Base-by-base conservation (phyloP, 805 yeast genomes). In the Sungouiozyma intestinalis region DNA sequence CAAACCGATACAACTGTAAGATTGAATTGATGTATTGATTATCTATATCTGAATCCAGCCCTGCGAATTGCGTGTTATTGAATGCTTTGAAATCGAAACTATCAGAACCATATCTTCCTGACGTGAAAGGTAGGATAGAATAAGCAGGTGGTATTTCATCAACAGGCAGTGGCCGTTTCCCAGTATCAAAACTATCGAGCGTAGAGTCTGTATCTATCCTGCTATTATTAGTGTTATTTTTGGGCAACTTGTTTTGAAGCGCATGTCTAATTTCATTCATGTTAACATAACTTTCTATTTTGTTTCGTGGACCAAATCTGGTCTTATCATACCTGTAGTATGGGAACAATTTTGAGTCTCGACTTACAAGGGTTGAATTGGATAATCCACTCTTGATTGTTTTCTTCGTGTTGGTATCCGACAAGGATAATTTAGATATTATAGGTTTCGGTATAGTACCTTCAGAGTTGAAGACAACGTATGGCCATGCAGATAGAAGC, bases 61-160 rank as follows among this genome's bases (percentile, higher is more conserved):
- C 97, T 2, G 97, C 76, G 42, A 68, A 80, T 1, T 55, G 47
- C 0, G 97, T 83, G 33, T 70, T 69, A 57, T 90, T 90, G 66
- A 82, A 90, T 52, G 79, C 81, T 41, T 75, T 79, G 58, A 92
- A 90, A 64, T 90, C 96, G 63, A 92, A 92, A 60, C 87, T 96
- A 51, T 82, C 86, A 24, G 92, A 87, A 20, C 98, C 98, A 61
- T 86, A 90, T 52, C 76, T 80, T 43, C 94, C 83, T 60, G 88
- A 90, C 35, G 81, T 73, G 41, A 90, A 84, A 45, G 81, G 83
- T 37, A 85, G 67, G 51, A 79, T 76, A 34, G 78, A 68, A 64
- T 81, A 90, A 31, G 88, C 83, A 40, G 80, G 79, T 1, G 96
- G 95, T 1, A 78, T 69, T 18, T 55, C 63, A 39, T 52, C 58